A percentile compares a stretch with the other conserved stretches of the same genome.
Conservation (phyloP, 768 basidiomycete species). For the Dictyophora rubrovolvata region DNA sequence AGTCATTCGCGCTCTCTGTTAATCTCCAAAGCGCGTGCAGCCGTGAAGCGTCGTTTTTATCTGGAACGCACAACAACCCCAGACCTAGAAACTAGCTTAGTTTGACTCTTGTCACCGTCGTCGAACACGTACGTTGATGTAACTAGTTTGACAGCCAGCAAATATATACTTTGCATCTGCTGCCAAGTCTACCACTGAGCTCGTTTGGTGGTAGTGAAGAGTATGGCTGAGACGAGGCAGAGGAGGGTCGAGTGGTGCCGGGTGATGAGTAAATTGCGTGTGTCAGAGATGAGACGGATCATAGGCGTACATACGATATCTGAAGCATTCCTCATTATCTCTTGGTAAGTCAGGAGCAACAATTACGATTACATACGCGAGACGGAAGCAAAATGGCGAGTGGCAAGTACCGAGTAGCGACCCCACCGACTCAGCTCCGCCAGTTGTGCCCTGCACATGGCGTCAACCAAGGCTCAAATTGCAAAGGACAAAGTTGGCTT, state of each 20-base stretch:
- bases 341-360: too few relatives aligned
- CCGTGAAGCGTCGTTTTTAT: constrained; percentile 63
- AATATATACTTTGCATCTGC: constrained; percentile 68
- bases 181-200: constrained; percentile 66
- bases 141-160: constrained; percentile 67
- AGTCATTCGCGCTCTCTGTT: constrained; percentile 72
- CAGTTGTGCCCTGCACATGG: neutral
- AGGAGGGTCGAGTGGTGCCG: constrained; percentile 11
- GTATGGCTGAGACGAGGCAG: constrained; percentile 53
- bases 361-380: too few relatives aligned
- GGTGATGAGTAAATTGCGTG: neutral
- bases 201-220: constrained; percentile 48
- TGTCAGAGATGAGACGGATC: neutral
- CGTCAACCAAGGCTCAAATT: constrained; percentile 4
- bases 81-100: constrained; percentile 47
- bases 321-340: too few relatives aligned
- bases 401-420: too few relatives aligned
- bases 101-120: constrained; percentile 1
- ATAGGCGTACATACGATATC: constrained; percentile 6
- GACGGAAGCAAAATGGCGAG: too few relatives aligned
- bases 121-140: constrained; percentile 52
- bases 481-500: constrained; percentile 4
- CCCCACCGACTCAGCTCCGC: too few relatives aligned
- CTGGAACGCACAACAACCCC: constrained; percentile 65
- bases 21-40: constrained; percentile 67